phyloP scores from a whole-genome alignment of 139 green algal genomes.

The Haematococcus sp. region DNA sequence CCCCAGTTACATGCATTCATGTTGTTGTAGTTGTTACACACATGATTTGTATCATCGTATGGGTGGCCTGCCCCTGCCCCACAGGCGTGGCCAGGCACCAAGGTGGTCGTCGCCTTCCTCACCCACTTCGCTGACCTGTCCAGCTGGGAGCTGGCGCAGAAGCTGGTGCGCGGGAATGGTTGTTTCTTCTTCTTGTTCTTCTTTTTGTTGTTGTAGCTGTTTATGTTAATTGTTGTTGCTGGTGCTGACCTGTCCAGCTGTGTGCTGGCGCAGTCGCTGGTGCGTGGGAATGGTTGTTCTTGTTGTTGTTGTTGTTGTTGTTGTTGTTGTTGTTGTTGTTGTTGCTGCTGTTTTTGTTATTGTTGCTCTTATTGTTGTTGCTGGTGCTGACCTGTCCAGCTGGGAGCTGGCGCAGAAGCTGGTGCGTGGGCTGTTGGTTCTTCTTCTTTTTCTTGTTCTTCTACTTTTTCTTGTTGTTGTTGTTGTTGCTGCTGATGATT shows the following conservation, averaged over 20 bases:
- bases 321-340: too few species aligned
- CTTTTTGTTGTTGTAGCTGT: too few species aligned
- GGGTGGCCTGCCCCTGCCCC: not conserved
- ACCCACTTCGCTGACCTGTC: conserved; percentile 78
- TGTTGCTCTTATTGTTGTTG: too few species aligned
- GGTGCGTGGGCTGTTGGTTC: not conserved
- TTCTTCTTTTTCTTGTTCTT: not conserved
- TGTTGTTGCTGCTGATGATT: too few species aligned
- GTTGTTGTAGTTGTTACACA: not conserved
- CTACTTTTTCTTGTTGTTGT: too few species aligned
- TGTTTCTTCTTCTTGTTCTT: not conserved
- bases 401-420: conserved; percentile 74
- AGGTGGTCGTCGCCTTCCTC: conserved; percentile 56
- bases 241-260: conserved; percentile 67
- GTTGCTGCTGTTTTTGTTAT: too few species aligned
- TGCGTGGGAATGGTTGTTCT: too few species aligned
- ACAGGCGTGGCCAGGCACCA: conserved; percentile 20
- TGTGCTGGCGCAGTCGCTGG: conserved; percentile 68
- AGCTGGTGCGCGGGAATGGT: conserved; percentile 32
- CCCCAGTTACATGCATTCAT: not conserved
- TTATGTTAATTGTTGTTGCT: too few species aligned
- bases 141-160: conserved; percentile 67
- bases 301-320: too few species aligned
- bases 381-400: conserved; percentile 64
- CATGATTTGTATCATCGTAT: not conserved